phyloP scores from a whole-genome alignment of 371 early-diverging fungal species.

The Zychaea mexicana region DNA sequence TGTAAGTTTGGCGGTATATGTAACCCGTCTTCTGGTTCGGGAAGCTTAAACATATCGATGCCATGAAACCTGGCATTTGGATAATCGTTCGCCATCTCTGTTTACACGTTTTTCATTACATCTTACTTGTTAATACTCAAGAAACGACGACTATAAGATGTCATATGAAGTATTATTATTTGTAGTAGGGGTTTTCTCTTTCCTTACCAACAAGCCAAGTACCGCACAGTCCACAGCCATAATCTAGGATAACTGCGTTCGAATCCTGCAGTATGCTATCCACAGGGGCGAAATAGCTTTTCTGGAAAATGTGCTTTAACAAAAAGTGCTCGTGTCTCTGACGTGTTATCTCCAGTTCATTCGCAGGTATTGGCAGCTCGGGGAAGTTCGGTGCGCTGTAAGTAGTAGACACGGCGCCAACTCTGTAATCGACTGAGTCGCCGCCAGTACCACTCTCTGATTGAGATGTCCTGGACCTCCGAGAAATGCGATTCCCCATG shows the following conservation, averaged over 20 bases:
- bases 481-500: slow-evolving; percentile 17
- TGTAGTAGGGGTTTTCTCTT: neutral
- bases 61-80: slow-evolving; percentile 33
- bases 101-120: neutral
- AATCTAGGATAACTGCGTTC: slow-evolving; percentile 24
- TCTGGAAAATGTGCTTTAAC: slow-evolving; percentile 40
- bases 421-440: neutral
- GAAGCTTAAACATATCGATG: slow-evolving; percentile 25
- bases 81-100: slow-evolving; percentile 38
- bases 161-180: neutral
- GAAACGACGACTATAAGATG: no score
- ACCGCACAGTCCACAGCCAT: slow-evolving; percentile 35
- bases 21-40: slow-evolving; percentile 5
- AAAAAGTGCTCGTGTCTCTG: slow-evolving; percentile 31
- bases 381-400: slow-evolving; percentile 2
- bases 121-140: no score
- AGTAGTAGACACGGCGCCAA: slow-evolving; percentile 2
- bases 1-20: slow-evolving; percentile 29
- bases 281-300: slow-evolving; percentile 36
- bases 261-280: slow-evolving; percentile 10
- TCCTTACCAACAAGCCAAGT: slow-evolving; percentile 34
- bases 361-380: neutral
- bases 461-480: neutral
- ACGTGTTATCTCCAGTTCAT: slow-evolving; percentile 24
- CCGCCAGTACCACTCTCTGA: neutral